Percentiles rank a stretch among this genome's conserved stretches.
These are phyloP conservation scores for Exophiala spinifera DNA, from an alignment of 2,329 filamentous ascomycete genomes.

Conservation along the genomic window DNA sequence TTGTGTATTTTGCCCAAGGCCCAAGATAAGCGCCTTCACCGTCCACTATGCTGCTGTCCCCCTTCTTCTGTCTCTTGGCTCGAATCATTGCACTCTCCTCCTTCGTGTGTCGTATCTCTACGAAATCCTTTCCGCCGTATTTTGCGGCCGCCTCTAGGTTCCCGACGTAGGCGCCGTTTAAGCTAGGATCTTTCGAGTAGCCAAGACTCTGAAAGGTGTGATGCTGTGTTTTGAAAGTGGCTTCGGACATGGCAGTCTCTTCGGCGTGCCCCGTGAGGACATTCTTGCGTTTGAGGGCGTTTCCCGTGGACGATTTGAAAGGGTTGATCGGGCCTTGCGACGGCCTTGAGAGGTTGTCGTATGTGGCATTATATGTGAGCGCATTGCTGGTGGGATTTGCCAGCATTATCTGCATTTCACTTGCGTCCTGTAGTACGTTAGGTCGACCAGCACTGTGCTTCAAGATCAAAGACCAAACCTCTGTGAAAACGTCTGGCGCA, in stretches of 20 bases:
- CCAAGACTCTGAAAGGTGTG: slow-evolving; percentile 70
- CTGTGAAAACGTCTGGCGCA: slow-evolving; percentile 54
- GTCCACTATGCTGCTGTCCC: slow-evolving; percentile 77
- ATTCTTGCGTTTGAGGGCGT: slow-evolving; percentile 70
- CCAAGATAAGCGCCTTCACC: slow-evolving; percentile 87
- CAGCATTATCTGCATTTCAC: slow-evolving; percentile 50
- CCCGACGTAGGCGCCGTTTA: slow-evolving; percentile 47
- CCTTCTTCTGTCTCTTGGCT: slow-evolving; percentile 78
- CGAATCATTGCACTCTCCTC: slow-evolving; percentile 66
- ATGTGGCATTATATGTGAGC: slow-evolving; percentile 58
- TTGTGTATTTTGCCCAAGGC: slow-evolving; percentile 84
- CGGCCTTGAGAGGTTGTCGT: slow-evolving; percentile 66
- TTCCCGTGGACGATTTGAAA: slow-evolving; percentile 61
- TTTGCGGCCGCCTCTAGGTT: slow-evolving; percentile 44
- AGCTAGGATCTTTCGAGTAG: slow-evolving; percentile 50
- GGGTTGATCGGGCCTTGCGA: slow-evolving; percentile 70
- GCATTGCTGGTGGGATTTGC: slow-evolving; percentile 50
- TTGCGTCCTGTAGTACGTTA: slow-evolving; percentile 45
- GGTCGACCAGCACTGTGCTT: slow-evolving; percentile 22
- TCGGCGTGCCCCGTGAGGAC: slow-evolving; percentile 81
- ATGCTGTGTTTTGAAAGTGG: slow-evolving; percentile 84
- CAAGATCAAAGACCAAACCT: slow-evolving; percentile 50
- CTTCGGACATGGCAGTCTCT: slow-evolving; percentile 84
- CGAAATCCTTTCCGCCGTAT: slow-evolving; percentile 51
- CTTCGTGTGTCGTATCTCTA: slow-evolving; percentile 60